A percentile compares a stretch with the other conserved stretches of the same genome.
phyloP scores from a whole-genome alignment of 2,329 filamentous ascomycete species.

The Chaetomium sp. region DNA sequence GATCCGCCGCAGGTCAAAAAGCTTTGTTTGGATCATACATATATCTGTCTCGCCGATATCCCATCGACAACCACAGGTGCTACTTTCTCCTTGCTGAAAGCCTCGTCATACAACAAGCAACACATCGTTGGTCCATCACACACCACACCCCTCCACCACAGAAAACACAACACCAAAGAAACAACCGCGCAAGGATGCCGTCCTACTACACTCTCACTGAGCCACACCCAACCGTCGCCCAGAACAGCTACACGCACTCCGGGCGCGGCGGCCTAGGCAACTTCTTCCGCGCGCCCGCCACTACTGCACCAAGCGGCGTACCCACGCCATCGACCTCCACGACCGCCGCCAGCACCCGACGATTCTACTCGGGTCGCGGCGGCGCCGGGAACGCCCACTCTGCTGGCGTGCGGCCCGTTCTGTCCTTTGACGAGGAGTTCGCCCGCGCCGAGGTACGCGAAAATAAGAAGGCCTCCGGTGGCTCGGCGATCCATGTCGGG shows the following conservation, averaged over 20 bases:
- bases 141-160: neutral
- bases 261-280: slow-evolving; percentile 53
- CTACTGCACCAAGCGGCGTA: slow-evolving; percentile 43
- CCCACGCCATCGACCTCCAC: slow-evolving; percentile 39
- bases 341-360: slow-evolving; percentile 34
- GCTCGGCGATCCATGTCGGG: slow-evolving; percentile 51
- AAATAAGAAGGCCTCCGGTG: slow-evolving; percentile 33
- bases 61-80: too few relatives aligned
- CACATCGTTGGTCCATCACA: neutral
- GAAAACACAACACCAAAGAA: slow-evolving; percentile 5
- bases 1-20: neutral
- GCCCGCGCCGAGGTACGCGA: slow-evolving; percentile 47
- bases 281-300: slow-evolving; percentile 42
- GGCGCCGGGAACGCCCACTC: slow-evolving; percentile 59
- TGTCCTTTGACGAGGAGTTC: slow-evolving; percentile 63
- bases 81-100: neutral
- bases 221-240: slow-evolving; percentile 41
- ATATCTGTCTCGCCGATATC: too few relatives aligned
- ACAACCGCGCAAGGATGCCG: slow-evolving; percentile 17
- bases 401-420: slow-evolving; percentile 46
- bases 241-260: slow-evolving; percentile 44
- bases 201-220: slow-evolving; percentile 43
- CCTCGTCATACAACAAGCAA: neutral
- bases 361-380: slow-evolving; percentile 61
- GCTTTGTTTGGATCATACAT: too few relatives aligned